Percentiles rank a stretch among this genome's conserved stretches.
Conservation (phyloP, 345 rosid species). For the rapeseed (Brassica napus) region DNA sequence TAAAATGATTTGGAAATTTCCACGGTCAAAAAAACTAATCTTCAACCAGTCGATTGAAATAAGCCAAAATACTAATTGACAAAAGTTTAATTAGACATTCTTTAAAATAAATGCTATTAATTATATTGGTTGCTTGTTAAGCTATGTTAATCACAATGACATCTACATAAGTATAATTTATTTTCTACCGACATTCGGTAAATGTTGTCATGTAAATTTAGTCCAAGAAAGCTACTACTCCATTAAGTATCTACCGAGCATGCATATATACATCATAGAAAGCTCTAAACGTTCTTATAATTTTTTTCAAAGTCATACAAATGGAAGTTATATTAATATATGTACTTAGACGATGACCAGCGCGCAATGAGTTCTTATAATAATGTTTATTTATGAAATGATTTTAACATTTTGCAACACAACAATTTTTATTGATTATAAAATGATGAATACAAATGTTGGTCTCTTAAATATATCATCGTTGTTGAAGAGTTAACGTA, state of each 20-base stretch:
- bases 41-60: constrained; percentile 39
- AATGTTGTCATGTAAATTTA: background rate
- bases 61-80: constrained; percentile 15
- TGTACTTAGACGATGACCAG: too few relatives aligned
- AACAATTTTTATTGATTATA: too few relatives aligned
- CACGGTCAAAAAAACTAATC: constrained; percentile 39
- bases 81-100: background rate
- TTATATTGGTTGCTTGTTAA: constrained; percentile 34
- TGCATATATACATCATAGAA: constrained; percentile 23
- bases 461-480: too few relatives aligned
- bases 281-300: constrained; percentile 22
- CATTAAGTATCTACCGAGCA: constrained; percentile 23
- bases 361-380: too few relatives aligned
- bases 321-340: constrained; percentile 10
- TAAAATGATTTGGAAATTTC: constrained; percentile 23
- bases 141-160: constrained; percentile 37
- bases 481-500: too few relatives aligned
- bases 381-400: too few relatives aligned
- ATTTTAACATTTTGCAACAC: too few relatives aligned
- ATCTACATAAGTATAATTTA: constrained; percentile 23
- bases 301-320: constrained; percentile 7
- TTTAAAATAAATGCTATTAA: constrained; percentile 9
- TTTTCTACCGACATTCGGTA: constrained; percentile 31
- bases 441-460: too few relatives aligned
- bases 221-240: constrained; percentile 26